Conservation (phyloP, 140 eudicot genomes). For the Oenanthe javanica region DNA sequence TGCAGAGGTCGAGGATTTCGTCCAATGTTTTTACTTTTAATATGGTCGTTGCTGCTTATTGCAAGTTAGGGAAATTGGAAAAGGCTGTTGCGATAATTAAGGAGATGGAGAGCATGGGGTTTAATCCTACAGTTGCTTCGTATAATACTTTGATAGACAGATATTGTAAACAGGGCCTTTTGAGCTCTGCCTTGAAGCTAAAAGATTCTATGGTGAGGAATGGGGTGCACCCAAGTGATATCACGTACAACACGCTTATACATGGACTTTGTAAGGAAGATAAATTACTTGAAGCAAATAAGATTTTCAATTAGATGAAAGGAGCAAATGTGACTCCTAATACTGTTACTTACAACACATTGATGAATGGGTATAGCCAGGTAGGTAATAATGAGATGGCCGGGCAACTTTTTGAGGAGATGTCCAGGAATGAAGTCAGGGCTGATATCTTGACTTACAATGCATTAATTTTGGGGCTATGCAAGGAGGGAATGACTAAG, state of each 20-base stretch:
- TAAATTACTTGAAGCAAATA: slow-evolving; percentile 55
- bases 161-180: slow-evolving; percentile 40
- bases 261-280: slow-evolving; percentile 62
- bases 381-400: slow-evolving; percentile 47
- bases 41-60: slow-evolving; percentile 49
- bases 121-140: slow-evolving; percentile 35
- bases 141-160: slow-evolving; percentile 60
- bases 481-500: slow-evolving; percentile 69
- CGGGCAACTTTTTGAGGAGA: slow-evolving; percentile 56
- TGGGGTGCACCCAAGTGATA: slow-evolving; percentile 40
- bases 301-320: slow-evolving; percentile 57
- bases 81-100: slow-evolving; percentile 48
- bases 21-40: slow-evolving; percentile 63
- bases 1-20: slow-evolving; percentile 42
- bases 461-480: slow-evolving; percentile 60
- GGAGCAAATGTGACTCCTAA: slow-evolving; percentile 36
- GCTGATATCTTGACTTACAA: slow-evolving; percentile 71
- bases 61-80: slow-evolving; percentile 55
- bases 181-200: slow-evolving; percentile 45
- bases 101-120: slow-evolving; percentile 56
- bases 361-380: slow-evolving; percentile 44
- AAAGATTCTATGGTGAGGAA: slow-evolving; percentile 64
- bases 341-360: slow-evolving; percentile 55
- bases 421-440: slow-evolving; percentile 41
- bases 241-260: slow-evolving; percentile 61